Evolutionary conservation across 352 stramenopile species (phyloP), one percentile per base, ranked within the genome.

Genomic region (Phytophthora cajani): DNA sequence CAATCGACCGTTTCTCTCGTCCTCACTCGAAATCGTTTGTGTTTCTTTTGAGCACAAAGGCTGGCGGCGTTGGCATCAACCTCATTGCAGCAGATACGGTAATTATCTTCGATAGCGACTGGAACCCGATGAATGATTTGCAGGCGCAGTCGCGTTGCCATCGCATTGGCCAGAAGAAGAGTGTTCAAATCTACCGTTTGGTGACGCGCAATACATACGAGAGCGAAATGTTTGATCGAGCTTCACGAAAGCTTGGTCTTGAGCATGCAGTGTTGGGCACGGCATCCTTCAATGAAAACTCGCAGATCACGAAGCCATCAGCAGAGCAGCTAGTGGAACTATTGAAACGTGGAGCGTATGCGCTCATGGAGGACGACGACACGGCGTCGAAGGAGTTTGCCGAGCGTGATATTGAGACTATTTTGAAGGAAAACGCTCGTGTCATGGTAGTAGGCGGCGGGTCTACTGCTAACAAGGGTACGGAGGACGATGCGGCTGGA

Each of bases 51-150:
- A 98, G 87, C 62, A 99, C 98, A 3, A 93, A 98, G 63, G 98
- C 98, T n/a, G 98, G 98, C 60, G 98, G 98, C 69, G 94, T 99
- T 1, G 97, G 98, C 27, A 98, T 99, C 75, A 99, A 99, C 68
- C 81, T 99, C 14, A 99, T 98, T 50, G 97, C 97, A 58, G 98
- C 97, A 21, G 98, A 99, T 80, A 99, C 97, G 16, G 97, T 99
- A 11, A 99, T 99, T 70, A 99, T 99, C 67, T 99, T 99, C 75
- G 94, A 99, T 71, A 98, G 89, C 57, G 98, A 99, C 77, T 99
- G 97, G 97, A 99, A 99, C 77, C 98, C 98, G n/a, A 98, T 99
- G 76, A 96, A 97, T 60, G 90, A 97, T 69, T 58, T 96, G 16
- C 90, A 97, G 49, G 91, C 91, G 6, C 89, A 96, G 62, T 81